Evolutionary conservation across 805 yeast species (phyloP).

Genomic region (Cephaloascus albidus): DNA sequence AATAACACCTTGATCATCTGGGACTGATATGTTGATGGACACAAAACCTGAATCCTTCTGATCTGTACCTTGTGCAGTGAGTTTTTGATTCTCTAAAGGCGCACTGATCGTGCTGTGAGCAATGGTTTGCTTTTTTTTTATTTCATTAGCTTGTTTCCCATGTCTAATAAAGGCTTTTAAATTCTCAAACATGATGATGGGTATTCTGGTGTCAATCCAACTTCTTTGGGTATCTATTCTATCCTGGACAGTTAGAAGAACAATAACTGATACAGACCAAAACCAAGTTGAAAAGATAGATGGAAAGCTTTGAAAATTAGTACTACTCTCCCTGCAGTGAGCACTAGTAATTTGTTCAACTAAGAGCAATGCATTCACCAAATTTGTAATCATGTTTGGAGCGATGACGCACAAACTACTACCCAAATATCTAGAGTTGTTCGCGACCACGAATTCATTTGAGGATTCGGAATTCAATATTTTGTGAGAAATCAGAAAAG

Average conservation of each 20-base stretch:
- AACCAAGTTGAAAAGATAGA: no score
- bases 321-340: no score
- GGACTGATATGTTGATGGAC: background rate
- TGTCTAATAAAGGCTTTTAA: conserved; percentile 36
- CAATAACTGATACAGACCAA: no score
- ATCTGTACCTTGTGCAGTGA: background rate
- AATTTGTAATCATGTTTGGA: no score
- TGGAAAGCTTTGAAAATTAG: no score
- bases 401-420: no score
- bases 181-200: conserved; percentile 21
- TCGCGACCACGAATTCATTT: no score
- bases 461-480: no score
- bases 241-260: background rate
- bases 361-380: no score
- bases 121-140: conserved; percentile 6
- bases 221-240: background rate
- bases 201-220: background rate
- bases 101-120: background rate
- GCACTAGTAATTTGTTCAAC: no score
- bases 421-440: no score
- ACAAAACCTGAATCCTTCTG: background rate
- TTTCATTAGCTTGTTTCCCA: conserved; percentile 33
- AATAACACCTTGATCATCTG: background rate
- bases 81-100: background rate
- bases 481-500: no score